phyloP scores from a whole-genome alignment of 805 yeast genomes.

The Ogataea chonburiensis region DNA sequence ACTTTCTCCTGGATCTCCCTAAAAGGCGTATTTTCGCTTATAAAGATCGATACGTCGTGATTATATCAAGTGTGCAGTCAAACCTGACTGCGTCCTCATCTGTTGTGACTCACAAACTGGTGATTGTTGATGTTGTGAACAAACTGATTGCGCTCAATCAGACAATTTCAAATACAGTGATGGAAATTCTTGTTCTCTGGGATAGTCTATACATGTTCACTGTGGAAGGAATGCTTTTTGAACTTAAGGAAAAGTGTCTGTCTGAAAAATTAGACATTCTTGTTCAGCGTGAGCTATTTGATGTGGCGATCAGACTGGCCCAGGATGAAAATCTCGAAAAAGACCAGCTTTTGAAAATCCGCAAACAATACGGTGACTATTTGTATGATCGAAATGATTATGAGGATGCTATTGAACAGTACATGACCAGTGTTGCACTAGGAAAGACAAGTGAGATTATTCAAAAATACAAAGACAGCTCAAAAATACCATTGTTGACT shows the following conservation, averaged over 20 bases:
- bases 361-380: conserved; percentile 66
- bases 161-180: conserved; percentile 63
- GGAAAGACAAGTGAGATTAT: conserved; percentile 75
- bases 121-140: conserved; percentile 67
- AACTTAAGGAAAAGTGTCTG: conserved; percentile 62
- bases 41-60: conserved; percentile 49
- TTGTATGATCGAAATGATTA: conserved; percentile 64
- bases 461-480: conserved; percentile 73
- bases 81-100: conserved; percentile 28
- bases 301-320: conserved; percentile 72
- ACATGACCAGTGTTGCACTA: conserved; percentile 45
- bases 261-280: conserved; percentile 68
- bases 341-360: conserved; percentile 39
- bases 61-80: conserved; percentile 51
- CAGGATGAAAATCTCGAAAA: conserved; percentile 30
- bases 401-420: conserved; percentile 72
- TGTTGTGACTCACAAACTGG: conserved; percentile 48
- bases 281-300: conserved; percentile 65
- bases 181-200: conserved; percentile 57
- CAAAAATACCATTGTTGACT: conserved; percentile 63
- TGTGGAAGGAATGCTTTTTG: conserved; percentile 72
- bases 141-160: conserved; percentile 69
- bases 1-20: conserved; percentile 54
- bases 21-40: conserved; percentile 51
- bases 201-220: conserved; percentile 60